These are phyloP conservation scores for Leccinum uliginosum DNA, from an alignment of 768 basidiomycete genomes.

Conservation along the genomic window DNA sequence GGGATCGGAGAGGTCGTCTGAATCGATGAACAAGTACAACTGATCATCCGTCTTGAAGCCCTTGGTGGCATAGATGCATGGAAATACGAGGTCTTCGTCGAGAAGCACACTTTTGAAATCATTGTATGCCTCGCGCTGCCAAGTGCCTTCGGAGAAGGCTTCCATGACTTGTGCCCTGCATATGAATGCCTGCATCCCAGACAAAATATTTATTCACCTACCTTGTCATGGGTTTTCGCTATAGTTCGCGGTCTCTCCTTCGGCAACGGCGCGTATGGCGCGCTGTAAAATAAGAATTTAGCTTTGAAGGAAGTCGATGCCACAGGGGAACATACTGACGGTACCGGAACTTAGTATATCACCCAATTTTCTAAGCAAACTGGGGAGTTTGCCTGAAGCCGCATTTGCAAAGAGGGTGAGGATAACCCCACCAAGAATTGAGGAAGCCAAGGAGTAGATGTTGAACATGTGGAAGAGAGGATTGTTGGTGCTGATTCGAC, in stretches of 20 bases:
- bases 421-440: constrained; percentile 12
- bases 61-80: constrained; percentile 21
- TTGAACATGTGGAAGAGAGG: constrained; percentile 9
- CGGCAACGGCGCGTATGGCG: neutral
- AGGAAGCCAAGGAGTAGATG: constrained; percentile 6
- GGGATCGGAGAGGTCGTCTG: constrained; percentile 18
- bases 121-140: constrained; percentile 16
- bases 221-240: constrained; percentile 15
- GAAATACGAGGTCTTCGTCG: constrained; percentile 19
- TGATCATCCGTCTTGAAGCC: constrained; percentile 21
- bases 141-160: constrained; percentile 12
- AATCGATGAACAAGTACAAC: constrained; percentile 20
- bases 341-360: constrained; percentile 1
- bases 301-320: neutral
- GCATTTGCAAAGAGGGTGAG: constrained; percentile 12
- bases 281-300: constrained; percentile 1
- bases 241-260: neutral
- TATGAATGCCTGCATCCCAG: neutral
- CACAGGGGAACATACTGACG: constrained; percentile 3
- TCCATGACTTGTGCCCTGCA: constrained; percentile 13
- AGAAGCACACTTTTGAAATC: constrained; percentile 18
- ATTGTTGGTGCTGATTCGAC: neutral
- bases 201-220: neutral
- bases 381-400: constrained; percentile 6
- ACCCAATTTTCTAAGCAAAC: constrained; percentile 3